Evolutionary conservation across 1,139 yeast genomes (phyloP).

Genomic region (Magnusiomyces fungicola): DNA sequence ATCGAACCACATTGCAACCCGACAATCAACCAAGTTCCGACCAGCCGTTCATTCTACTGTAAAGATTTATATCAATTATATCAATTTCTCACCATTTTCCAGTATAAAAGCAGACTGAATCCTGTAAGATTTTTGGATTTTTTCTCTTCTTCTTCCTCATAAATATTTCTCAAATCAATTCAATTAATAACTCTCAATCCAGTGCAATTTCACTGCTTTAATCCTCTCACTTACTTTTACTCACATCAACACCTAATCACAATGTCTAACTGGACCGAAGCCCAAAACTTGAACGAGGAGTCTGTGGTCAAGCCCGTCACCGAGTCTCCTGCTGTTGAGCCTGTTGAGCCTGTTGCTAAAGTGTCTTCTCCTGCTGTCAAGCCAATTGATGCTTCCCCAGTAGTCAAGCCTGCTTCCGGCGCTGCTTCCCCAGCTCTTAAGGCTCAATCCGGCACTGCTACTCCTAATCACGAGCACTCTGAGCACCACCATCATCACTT

Average conservation of each 20-base stretch:
- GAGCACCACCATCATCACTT: constrained; percentile 1
- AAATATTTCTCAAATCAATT: too few relatives aligned
- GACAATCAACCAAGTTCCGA: not conserved
- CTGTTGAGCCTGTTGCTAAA: not conserved
- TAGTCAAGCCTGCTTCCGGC: not conserved
- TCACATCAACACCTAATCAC: not conserved
- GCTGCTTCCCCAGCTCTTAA: not conserved
- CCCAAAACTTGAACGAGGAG: not conserved
- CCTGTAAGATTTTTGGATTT: too few relatives aligned
- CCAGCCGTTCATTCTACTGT: not conserved
- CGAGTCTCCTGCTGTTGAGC: not conserved
- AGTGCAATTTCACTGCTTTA: too few relatives aligned
- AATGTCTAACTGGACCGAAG: not conserved
- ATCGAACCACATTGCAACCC: too few relatives aligned
- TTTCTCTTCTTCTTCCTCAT: too few relatives aligned
- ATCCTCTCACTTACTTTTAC: not conserved
- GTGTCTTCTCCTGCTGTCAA: not conserved
- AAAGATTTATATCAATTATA: not conserved
- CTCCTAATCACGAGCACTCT: not conserved
- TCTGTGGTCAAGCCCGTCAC: not conserved
- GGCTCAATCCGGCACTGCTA: not conserved
- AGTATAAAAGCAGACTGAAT: too few relatives aligned
- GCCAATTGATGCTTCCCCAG: not conserved
- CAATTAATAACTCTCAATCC: too few relatives aligned
- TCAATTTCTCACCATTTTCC: too few relatives aligned